Evolutionary conservation across 1,284 basidiomycete genomes (phyloP), one percentile per base, ranked within the genome.

Genomic region (Cerrena zonata): DNA sequence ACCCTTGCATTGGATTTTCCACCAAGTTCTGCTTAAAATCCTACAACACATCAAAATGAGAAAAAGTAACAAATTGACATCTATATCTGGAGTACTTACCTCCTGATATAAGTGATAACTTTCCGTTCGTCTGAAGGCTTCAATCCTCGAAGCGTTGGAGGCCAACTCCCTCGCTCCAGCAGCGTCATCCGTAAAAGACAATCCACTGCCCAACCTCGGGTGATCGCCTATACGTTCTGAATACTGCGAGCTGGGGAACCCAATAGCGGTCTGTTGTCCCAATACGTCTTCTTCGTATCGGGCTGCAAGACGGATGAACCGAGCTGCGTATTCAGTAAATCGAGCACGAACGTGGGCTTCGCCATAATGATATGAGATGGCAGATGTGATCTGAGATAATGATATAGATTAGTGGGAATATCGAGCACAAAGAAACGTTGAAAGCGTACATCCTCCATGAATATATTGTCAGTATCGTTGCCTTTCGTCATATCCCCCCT

Each of bases 401-500:
- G 18, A 2, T n/a, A 21, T 19, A 18, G 18, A 23, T 21, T 30
- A n/a, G n/a, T n/a, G n/a, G n/a, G 25, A 15, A 34, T 3, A 39
- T n/a, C 15, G 21, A 23, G 12, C 3, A 10, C 34, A 7, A 34
- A 30, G 26, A 44, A 34, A 19, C 24, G 25, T 46, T 22, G 39
- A 30, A 19, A 21, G 10, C 30, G 18, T 57, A 93, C 91, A 62
- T 97, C 94, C 53, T 97, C 92, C 63, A 97, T 90, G 68, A 97
- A 95, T 12, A 86, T 56, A 57, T 84, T 88, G 63, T 97, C 94
- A 25, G 80, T 72, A 52, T 78, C 83, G 56, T 89, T 89, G 36
- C 72, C 63, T 60, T 83, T 86, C 39, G 73, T 74, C 2, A 70
- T 58, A 46, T 73, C 74, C 50, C 86, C 84, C 3, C 67, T 69